Evolutionary conservation across 805 yeast species (phyloP), one percentile per base, ranked within the genome.

Genomic region (Pichia gijzeniarum): DNA sequence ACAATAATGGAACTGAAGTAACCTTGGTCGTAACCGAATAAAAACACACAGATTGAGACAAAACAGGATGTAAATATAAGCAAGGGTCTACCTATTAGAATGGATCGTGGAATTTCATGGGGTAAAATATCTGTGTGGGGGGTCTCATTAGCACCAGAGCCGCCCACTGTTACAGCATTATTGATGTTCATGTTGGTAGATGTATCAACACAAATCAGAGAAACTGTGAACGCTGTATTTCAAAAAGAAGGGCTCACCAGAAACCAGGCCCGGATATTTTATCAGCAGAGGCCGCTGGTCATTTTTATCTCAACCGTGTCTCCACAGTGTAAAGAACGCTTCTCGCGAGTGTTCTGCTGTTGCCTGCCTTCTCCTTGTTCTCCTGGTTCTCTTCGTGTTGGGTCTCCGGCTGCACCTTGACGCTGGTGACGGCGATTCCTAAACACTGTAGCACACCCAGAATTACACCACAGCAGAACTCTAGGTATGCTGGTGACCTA

Each of bases 1-100:
- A 93, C 84, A 43, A 90, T 68, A 38, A 90, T 79, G 2, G 96
- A 95, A 39, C 89, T 80, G 78, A 90, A 86, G 40, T 88, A 95
- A 47, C 96, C 96, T 64, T 89, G 89, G 59, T 82, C 90, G 61
- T 82, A 85, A 3, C 93, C 93, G 55, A 85, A 85, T 20, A 85
- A 68, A 43, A 85, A 80, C 30, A 82, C 79, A 25, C 79, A 69
- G 20, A 76, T 61, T 42, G 80, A 79, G 18, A 89, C 87, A 44
- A 82, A 75, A 40, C 77, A 73, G 9, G 88, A 73, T 36, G 79
- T 68, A 48, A 65, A 66, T 22, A 61, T 50, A 19, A 65, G 50
- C 17, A 66, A 41, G 18, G 66, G 62, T 32, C 56, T 60, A 2
- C 69, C 69, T 19, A 63, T 64, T 20, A 63, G 48, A 9, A 56